phyloP scores from a whole-genome alignment of 805 yeast species.

The Ogataea pini region DNA sequence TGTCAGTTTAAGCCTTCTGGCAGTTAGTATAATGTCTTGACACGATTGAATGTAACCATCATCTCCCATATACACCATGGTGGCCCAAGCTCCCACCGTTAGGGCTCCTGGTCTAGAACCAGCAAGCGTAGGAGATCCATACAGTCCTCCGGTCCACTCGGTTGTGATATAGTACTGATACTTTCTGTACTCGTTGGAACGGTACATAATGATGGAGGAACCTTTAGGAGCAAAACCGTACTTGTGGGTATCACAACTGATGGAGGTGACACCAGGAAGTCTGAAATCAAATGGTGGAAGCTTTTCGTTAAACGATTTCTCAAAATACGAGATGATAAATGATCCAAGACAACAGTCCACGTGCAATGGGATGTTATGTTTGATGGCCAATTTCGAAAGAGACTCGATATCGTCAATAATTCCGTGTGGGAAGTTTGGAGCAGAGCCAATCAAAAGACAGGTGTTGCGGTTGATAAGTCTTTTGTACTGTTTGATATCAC shows the following conservation, averaged over 20 bases:
- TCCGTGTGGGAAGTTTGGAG: constrained; percentile 97
- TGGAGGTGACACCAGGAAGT: constrained; percentile 91
- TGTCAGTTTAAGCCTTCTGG: constrained; percentile 54
- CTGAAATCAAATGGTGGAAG: constrained; percentile 77
- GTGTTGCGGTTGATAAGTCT: constrained; percentile 76
- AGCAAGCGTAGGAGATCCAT: constrained; percentile 95
- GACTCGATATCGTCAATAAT: constrained; percentile 85
- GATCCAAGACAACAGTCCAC: constrained; percentile 97
- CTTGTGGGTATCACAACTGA: constrained; percentile 99
- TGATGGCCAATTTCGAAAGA: constrained; percentile 64
- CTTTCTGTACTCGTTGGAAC: constrained; percentile 63
- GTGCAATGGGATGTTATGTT: constrained; percentile 78
- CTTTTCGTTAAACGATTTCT: constrained; percentile 44
- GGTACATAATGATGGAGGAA: constrained; percentile 87
- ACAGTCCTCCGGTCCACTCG: constrained; percentile 93
- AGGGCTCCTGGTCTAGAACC: constrained; percentile 97
- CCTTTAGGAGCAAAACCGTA: constrained; percentile 99
- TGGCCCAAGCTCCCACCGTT: constrained; percentile 98
- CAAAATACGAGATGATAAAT: constrained; percentile 79
- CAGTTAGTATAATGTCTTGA: constrained; percentile 62
- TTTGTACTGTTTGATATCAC: constrained; percentile 61
- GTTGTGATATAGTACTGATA: constrained; percentile 82
- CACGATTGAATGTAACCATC: constrained; percentile 78
- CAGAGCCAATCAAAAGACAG: constrained; percentile 84
- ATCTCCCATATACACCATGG: constrained; percentile 77